Conservation (phyloP, 140 eudicot genomes). For the Stevia rebaudiana region DNA sequence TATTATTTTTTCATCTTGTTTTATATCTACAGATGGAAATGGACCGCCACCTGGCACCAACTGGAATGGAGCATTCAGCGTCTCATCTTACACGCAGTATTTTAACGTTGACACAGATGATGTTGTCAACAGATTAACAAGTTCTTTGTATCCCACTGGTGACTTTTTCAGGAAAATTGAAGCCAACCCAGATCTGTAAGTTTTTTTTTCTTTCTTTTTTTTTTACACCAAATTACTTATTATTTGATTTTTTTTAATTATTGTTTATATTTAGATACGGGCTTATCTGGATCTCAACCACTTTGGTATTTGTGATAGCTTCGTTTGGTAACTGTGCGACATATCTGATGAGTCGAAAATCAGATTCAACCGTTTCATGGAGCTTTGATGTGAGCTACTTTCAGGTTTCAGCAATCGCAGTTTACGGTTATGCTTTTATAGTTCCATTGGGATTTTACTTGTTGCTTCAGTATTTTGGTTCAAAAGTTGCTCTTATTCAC, state of each 20-base stretch:
- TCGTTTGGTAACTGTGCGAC: conserved; percentile 83
- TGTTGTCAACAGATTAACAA: conserved; percentile 77
- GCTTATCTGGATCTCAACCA: conserved; percentile 91
- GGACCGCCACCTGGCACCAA: conserved; percentile 56
- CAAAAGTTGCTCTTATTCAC: conserved; percentile 72
- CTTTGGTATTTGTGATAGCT: conserved; percentile 83
- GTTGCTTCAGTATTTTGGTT: conserved; percentile 84
- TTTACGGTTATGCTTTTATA: conserved; percentile 74
- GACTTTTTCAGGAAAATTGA: conserved; percentile 92
- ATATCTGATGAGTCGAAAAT: conserved; percentile 58
- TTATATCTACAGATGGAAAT: conserved; percentile 60
- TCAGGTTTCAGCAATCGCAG: conserved; percentile 65
- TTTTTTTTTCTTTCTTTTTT: conserved; percentile 9
- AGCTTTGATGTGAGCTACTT: conserved; percentile 81
- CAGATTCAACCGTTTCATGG: conserved; percentile 55
- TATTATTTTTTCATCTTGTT: background rate
- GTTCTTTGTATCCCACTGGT: conserved; percentile 88
- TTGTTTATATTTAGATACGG: conserved; percentile 56
- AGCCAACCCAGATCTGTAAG: conserved; percentile 96
- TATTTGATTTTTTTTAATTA: background rate
- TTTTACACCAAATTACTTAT: conserved; percentile 2
- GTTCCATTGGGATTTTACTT: conserved; percentile 91
- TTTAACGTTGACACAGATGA: conserved; percentile 92
- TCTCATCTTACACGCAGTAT: conserved; percentile 84
- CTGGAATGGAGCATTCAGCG: conserved; percentile 84